Conservation (phyloP, 2,329 filamentous ascomycete species). For the Tolypocladium paradoxum region DNA sequence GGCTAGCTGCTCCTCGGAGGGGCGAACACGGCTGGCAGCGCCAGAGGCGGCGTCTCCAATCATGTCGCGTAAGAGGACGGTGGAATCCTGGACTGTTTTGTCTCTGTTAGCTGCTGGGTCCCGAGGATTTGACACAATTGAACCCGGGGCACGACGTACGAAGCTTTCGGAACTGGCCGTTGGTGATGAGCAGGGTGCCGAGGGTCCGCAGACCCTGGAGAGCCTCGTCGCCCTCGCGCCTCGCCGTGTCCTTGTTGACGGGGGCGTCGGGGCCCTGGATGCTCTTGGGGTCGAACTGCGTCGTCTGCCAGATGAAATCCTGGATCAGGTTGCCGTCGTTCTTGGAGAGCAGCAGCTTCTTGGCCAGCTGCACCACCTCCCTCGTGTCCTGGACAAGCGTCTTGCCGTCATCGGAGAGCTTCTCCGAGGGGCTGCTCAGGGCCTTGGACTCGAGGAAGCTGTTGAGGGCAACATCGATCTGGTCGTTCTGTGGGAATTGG, state of each 20-base stretch:
- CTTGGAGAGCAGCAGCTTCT: constrained; percentile 79
- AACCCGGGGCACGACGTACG: constrained; percentile 41
- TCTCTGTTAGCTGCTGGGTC: constrained; percentile 7
- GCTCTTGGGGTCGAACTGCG: constrained; percentile 56
- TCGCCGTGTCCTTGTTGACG: constrained; percentile 63
- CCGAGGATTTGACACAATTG: neutral
- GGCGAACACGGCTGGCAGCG: constrained; percentile 64
- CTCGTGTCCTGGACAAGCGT: constrained; percentile 67
- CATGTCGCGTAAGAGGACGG: constrained; percentile 76
- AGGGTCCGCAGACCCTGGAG: constrained; percentile 79
- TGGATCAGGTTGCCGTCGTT: constrained; percentile 91
- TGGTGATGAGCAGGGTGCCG: constrained; percentile 82
- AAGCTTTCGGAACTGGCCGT: constrained; percentile 91
- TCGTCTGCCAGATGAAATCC: constrained; percentile 93
- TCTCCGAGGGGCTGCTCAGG: constrained; percentile 58
- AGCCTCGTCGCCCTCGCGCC: constrained; percentile 75
- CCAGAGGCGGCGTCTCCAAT: constrained; percentile 80
- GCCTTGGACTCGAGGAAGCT: constrained; percentile 66
- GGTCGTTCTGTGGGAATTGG: constrained; percentile 57
- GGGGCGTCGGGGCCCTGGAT: constrained; percentile 54
- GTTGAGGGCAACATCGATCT: constrained; percentile 92
- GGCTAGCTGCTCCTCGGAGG: constrained; percentile 62
- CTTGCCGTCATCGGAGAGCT: constrained; percentile 75
- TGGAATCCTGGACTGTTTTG: constrained; percentile 58
- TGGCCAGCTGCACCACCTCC: constrained; percentile 73